Evolutionary conservation across 2,329 filamentous ascomycete species (phyloP), one percentile per base, ranked within the genome.

Genomic region (Monosporascus sp.): DNA sequence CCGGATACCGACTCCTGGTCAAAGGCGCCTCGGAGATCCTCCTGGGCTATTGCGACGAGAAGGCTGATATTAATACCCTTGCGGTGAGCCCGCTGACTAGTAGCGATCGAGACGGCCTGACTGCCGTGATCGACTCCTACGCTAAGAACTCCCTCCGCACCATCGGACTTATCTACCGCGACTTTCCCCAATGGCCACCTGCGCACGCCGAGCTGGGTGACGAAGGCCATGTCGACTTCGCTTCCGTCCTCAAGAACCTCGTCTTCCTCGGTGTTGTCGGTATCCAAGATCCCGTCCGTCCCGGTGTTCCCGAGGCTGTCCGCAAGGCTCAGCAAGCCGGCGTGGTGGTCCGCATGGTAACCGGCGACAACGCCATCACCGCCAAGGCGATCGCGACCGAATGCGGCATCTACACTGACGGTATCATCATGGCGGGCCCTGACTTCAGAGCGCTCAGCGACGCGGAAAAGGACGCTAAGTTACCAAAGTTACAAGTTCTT

Each of bases 261-360:
- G 84, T 80, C 5, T 88, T 90, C 72, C 72, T 90, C 58, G 83
- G 84, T 18, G 74, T 89, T 41, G 84, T 88, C 48, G 87, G 86
- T 60, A 90, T 90, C 63, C 85, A 89, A 65, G 87, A 90, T 67
- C 87, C 87, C 36, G 80, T 90, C 18, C 77, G 87, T 52, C 77
- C 80, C 6, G 85, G 85, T 59, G 87, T 90, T 22, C 76, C 82
- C 15, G 78, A 82, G 47, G 86, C 87, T 45, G 87, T 90, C 51
- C 73, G 75, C 54, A 81, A 82, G 63, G 89, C 86, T 56, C 80
- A 85, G 59, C 76, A 76, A 25, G 87, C 87, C 18, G 86, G 86
- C 51, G 86, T 90, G 17, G 76, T 82, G 51, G 85, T 89, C 47
- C 85, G 86, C 60, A 89, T 89, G 86, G 86, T 89, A 48, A 89